These are phyloP conservation scores for Curvularia sp. DNA, from an alignment of 2,329 filamentous ascomycete genomes.

Conservation along the genomic window DNA sequence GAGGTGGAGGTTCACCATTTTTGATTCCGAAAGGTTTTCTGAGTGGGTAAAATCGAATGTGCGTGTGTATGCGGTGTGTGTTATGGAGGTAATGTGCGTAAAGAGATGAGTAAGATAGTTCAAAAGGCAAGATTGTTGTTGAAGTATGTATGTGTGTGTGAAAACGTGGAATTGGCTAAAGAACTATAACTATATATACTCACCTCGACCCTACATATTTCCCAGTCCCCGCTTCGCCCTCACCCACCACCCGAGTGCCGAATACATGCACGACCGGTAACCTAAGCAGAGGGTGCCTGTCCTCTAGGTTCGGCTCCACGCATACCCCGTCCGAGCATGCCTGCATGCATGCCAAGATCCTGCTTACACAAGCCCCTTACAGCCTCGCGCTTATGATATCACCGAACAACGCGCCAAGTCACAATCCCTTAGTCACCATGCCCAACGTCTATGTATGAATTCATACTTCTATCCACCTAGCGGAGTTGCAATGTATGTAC, in stretches of 20 bases:
- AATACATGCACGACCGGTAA: background rate
- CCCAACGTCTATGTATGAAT: background rate
- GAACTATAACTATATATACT: too few relatives aligned
- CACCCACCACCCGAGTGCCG: background rate
- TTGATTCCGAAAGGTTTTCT: slow-evolving; percentile 4
- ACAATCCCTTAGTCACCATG: background rate
- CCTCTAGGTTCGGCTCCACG: slow-evolving; percentile 5
- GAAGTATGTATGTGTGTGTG: too few relatives aligned
- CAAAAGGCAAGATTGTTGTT: background rate
- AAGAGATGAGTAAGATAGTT: too few relatives aligned
- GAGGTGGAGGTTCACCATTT: slow-evolving; percentile 51
- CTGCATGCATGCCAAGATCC: background rate
- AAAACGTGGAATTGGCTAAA: too few relatives aligned
- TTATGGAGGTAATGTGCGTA: too few relatives aligned
- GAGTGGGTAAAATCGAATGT: too few relatives aligned
- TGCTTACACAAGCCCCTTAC: slow-evolving; percentile 2
- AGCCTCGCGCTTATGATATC: background rate
- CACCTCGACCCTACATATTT: background rate
- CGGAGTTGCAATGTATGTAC: background rate
- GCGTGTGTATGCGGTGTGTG: too few relatives aligned
- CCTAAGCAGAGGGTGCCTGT: background rate
- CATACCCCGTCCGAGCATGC: slow-evolving; percentile 4
- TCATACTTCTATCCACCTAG: too few relatives aligned
- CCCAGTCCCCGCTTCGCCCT: background rate
- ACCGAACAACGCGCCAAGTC: background rate